Conservation (phyloP, 169 alveolate species). For the Eimeria necatrix region DNA sequence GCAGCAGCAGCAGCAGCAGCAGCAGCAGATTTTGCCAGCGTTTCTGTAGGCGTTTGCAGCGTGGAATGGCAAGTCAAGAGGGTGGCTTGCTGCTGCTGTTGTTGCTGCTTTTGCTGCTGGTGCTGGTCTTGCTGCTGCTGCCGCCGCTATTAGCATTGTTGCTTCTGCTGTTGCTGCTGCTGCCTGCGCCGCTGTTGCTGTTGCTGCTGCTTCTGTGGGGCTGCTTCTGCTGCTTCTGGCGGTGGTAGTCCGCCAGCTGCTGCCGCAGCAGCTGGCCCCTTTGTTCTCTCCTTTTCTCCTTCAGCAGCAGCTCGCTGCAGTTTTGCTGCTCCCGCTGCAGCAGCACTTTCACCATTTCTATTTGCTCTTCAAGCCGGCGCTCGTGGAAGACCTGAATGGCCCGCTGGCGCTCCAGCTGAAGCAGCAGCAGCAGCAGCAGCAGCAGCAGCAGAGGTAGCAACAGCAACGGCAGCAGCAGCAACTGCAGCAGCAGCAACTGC, state of each 20-base stretch:
- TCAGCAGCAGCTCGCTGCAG: neutral
- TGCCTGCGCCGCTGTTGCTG: conserved; percentile 10
- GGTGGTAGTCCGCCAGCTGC: neutral
- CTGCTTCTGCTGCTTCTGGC: neutral
- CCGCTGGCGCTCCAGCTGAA: conserved; percentile 42
- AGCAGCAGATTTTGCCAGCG: neutral
- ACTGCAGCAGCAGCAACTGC: conserved; percentile 12
- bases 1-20: conserved; percentile 40
- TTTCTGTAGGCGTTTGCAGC: neutral
- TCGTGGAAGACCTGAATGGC: conserved; percentile 36
- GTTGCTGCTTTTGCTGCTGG: conserved; percentile 21
- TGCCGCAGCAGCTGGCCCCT: conserved; percentile 7
- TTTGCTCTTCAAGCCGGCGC: conserved; percentile 17
- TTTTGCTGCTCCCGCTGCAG: conserved; percentile 33
- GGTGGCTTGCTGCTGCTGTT: conserved; percentile 3
- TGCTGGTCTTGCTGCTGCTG: conserved; percentile 9
- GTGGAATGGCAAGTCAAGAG: neutral
- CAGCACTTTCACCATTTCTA: neutral
- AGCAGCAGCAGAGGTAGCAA: conserved; percentile 39
- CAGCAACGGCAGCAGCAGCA: conserved; percentile 20
- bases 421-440: conserved; percentile 54
- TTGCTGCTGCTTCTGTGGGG: conserved; percentile 42
- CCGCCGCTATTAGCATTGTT: neutral
- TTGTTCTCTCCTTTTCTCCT: neutral
- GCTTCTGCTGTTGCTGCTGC: neutral